These are phyloP conservation scores for Russula lepida DNA, from an alignment of 768 basidiomycete genomes.

Conservation along the genomic window DNA sequence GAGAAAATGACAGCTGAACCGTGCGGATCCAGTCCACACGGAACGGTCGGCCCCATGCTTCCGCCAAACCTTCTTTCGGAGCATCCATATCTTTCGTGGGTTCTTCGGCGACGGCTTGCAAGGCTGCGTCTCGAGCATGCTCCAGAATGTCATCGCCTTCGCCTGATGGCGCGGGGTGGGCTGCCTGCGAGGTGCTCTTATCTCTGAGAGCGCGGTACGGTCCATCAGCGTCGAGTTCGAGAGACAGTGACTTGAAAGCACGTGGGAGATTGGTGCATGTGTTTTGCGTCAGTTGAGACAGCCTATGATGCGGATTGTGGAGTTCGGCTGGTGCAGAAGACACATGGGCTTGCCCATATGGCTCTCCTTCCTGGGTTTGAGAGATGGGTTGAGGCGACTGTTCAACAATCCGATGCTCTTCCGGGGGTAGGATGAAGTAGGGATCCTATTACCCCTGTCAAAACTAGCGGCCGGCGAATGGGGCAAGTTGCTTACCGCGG, in stretches of 20 bases:
- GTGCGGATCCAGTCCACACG: conserved; percentile 75
- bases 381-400: conserved; percentile 34
- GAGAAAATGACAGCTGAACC: conserved; percentile 60
- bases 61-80: conserved; percentile 21
- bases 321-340: conserved; percentile 48
- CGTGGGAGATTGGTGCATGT: conserved; percentile 25
- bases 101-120: conserved; percentile 6
- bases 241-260: conserved; percentile 20
- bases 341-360: neutral
- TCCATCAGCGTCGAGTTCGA: conserved; percentile 36
- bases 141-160: neutral
- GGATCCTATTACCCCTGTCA: neutral
- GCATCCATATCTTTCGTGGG: conserved; percentile 25
- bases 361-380: neutral
- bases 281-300: conserved; percentile 26
- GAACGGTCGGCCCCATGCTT: conserved; percentile 71
- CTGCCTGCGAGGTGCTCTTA: neutral
- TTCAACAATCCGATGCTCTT: conserved; percentile 33
- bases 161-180: conserved; percentile 1
- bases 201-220: conserved; percentile 32
- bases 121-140: neutral
- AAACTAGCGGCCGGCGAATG: conserved; percentile 6
- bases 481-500: neutral
- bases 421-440: conserved; percentile 30
- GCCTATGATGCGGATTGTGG: conserved; percentile 30